Conservation (phyloP, 257 asterid genomes). For the Solanum corneliomulleri region DNA sequence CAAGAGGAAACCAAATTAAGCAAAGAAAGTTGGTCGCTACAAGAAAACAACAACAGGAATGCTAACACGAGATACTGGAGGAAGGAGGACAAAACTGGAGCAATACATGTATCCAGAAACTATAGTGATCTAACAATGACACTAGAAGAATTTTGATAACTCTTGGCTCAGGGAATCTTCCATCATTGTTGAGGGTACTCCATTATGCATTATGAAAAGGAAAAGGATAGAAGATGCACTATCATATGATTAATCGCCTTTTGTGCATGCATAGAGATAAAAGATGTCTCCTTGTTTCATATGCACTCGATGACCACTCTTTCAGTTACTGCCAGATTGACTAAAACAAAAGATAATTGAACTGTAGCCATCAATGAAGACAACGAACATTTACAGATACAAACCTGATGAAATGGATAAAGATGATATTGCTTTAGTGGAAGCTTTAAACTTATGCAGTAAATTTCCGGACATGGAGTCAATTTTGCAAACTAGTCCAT, state of each 20-base stretch:
- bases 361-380: neutral
- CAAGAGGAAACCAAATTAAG: neutral
- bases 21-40: neutral
- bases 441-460: constrained; percentile 54
- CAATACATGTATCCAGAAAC: neutral
- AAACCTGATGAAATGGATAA: constrained; percentile 76
- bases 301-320: neutral
- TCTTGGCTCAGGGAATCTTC: neutral
- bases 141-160: neutral
- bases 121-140: neutral
- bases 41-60: neutral
- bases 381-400: neutral
- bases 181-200: neutral
- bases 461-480: constrained; percentile 67
- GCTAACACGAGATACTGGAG: neutral
- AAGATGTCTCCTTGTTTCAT: neutral
- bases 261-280: neutral
- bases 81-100: neutral
- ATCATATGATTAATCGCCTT: neutral
- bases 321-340: neutral
- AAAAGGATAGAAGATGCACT: neutral
- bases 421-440: constrained; percentile 64
- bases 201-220: neutral
- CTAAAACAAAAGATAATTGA: neutral
- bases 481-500: constrained; percentile 81